Conservation (phyloP, 441 rosid species). For the Euphorbia schlechtendalii region DNA sequence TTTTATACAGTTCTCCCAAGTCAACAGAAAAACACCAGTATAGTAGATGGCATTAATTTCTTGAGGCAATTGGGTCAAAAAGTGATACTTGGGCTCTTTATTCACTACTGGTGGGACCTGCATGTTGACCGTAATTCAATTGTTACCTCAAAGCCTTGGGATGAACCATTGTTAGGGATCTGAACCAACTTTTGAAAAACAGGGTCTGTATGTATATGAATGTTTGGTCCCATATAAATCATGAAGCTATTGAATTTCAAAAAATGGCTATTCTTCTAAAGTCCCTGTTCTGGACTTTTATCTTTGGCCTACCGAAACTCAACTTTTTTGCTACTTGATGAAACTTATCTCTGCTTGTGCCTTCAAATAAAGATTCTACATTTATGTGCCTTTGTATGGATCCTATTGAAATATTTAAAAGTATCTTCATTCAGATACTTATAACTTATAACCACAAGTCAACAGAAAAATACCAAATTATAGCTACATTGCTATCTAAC, state of each 20-base stretch:
- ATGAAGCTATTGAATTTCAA: not conserved
- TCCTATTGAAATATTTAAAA: too few species aligned
- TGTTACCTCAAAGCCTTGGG: constrained; percentile 14
- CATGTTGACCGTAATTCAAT: not conserved
- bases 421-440: too few species aligned
- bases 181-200: constrained; percentile 27
- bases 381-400: too few species aligned
- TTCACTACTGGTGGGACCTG: constrained; percentile 19
- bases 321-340: not conserved
- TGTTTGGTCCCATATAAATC: constrained; percentile 7
- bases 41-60: not conserved
- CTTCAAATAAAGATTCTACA: too few species aligned
- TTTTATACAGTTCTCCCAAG: not conserved
- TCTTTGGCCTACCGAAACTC: not conserved
- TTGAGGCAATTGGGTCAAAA: constrained; percentile 15
- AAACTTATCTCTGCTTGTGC: not conserved
- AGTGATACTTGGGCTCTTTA: not conserved
- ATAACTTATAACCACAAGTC: too few species aligned
- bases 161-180: constrained; percentile 19
- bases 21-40: not conserved
- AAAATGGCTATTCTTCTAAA: not conserved
- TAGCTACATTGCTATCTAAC: too few species aligned
- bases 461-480: too few species aligned
- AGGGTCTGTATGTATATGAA: constrained; percentile 19
- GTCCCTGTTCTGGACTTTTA: not conserved